Conservation (phyloP, 208 protist species). For the Acanthamoeba castellanii region DNA sequence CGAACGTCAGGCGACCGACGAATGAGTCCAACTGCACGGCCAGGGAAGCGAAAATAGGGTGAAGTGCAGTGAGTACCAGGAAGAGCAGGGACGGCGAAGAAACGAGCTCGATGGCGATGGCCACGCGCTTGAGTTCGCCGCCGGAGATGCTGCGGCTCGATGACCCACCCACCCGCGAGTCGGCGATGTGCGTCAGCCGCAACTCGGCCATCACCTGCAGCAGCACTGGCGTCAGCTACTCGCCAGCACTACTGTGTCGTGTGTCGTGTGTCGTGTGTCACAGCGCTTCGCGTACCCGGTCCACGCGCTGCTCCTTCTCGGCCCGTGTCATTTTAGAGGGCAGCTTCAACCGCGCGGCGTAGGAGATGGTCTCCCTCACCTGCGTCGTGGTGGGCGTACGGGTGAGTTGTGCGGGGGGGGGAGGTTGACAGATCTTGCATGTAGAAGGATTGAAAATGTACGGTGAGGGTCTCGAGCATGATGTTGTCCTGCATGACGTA, state of each 20-base stretch:
- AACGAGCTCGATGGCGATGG: constrained; percentile 26
- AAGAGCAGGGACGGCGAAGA: constrained; percentile 45
- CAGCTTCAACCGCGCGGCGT: constrained; percentile 29
- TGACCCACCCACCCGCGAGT: not conserved
- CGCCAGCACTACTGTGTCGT: too few species aligned
- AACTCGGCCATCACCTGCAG: constrained; percentile 4
- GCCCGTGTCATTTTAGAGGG: not conserved
- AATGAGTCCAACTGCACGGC: too few species aligned
- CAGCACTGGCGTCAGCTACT: too few species aligned
- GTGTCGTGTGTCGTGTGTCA: too few species aligned
- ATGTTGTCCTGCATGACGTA: constrained; percentile 70
- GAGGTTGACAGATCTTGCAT: too few species aligned
- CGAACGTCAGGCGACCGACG: too few species aligned
- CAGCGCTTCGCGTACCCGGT: not conserved
- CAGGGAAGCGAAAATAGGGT: too few species aligned
- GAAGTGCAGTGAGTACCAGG: too few species aligned
- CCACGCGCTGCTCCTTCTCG: constrained; percentile 30
- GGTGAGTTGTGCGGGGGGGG: not conserved
- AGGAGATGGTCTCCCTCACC: constrained; percentile 34
- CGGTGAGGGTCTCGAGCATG: constrained; percentile 40
- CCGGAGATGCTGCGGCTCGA: constrained; percentile 32
- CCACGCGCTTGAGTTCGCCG: constrained; percentile 27
- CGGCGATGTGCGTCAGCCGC: not conserved
- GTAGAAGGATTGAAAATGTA: not conserved
- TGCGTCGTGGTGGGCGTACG: not conserved